Evolutionary conservation across 306 rosid genomes (phyloP), one percentile per base, ranked within the genome.

Genomic region (Luffa aegyptiaca): DNA sequence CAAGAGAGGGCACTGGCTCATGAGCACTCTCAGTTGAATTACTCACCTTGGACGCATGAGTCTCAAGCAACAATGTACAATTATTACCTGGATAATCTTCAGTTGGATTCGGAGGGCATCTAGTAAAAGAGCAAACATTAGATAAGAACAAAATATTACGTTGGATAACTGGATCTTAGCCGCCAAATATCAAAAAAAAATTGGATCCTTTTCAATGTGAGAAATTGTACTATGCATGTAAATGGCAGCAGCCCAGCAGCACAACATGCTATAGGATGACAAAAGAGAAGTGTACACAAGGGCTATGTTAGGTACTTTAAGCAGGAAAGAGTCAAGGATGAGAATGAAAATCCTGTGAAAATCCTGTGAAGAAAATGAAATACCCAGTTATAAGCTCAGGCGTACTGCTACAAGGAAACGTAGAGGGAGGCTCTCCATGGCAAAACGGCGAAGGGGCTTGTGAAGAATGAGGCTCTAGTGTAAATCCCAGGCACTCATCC

Each of bases 401-500:
- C 80, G 36, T 69, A 55, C 76, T 70, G 45, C 84, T 88, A 4
- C 75, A 75, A 36, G 76, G 83, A 78, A 86, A 84, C 68, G 49
- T 68, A 71, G 58, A 46, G 14, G 84, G 87, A 79, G 92, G 85
- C 78, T 86, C 88, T 66, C 83, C 83, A 62, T 91, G 81, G 83
- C 87, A 88, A 63, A 86, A 10, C 17, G 88, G 77, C 16, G 82
- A 77, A 76, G 81, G 77, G 59, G 39, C 81, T 81, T 82, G 82
- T 13, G 90, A 83, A 85, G 88, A 83, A 58, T 77, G 88, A 82
- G 97, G 94, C 86, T 94, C 98, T 87, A 92, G 71, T 72, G 90
- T 80, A 84, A 94, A 92, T 73, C 98, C 97, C 86, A 94, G 81
- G 69, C 92, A 87, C 85, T 86, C 94, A 35, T 83, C 81, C 77